Evolutionary conservation across 192 early-diverging fungal genomes (phyloP), one percentile per base, ranked within the genome.

Genomic region (Gamsiella multidivaricata): DNA sequence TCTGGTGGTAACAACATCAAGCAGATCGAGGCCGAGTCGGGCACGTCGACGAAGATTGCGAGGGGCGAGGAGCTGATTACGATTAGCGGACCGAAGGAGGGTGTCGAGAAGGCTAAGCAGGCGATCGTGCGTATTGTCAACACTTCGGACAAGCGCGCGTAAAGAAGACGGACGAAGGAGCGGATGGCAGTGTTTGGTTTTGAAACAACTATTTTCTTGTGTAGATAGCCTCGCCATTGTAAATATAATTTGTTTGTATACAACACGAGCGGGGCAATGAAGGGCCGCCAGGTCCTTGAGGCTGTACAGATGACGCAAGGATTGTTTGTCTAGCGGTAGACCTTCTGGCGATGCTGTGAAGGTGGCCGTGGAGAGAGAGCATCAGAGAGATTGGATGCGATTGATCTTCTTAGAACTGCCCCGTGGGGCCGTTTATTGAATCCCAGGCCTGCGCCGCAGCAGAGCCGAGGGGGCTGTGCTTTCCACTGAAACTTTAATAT

Each of bases 1-100:
- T 83, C 91, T 18, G 90, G 90, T 31, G 95, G 96, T 26, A 84
- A 88, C 51, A 92, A 90, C 41, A 87, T 97, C 54, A 89, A 94
- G 80, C 83, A 82, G 29, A 89, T 98, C 46, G 91, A 91, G 74
- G 68, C 72, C 15, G 88, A 90, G 57, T 95, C 94, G 6, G 80
- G 84, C 57, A 94, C 94, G 5, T 67, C 79, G 7, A 91, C 97
- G 76, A 80, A 91, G 46, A 88, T 97, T 52, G 82, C 90, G 8
- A 83, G 85, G 39, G 78, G 79, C 45, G 81, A 82, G 26, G 83
- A 84, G 42, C 23, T 71, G 29, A 70, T 82, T 18, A 69, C 78
- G 18, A 87, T 90, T 47, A 82, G 83, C 5, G 90, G 90, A 59
- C 83, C 88, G 17, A 81, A 82, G 61, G 83, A 81, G 8, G 88